These are phyloP conservation scores for Blastomyces gilchristii DNA, from an alignment of 2,329 filamentous ascomycete genomes.

Conservation along the genomic window DNA sequence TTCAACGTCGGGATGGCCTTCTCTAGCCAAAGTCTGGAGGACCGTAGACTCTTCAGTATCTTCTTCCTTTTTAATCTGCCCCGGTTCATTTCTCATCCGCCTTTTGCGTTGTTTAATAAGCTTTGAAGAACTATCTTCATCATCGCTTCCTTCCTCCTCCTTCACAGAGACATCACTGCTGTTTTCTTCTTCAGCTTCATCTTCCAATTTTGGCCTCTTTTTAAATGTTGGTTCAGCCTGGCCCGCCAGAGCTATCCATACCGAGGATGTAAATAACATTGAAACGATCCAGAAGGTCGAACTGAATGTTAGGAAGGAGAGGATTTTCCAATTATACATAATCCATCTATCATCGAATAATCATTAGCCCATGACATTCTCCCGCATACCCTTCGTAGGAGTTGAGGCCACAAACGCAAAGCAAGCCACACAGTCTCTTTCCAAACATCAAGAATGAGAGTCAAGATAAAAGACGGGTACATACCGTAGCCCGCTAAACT, in stretches of 20 bases:
- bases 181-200: constrained; percentile 10
- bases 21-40: constrained; percentile 17
- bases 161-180: constrained; percentile 17
- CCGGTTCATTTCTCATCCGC: constrained; percentile 14
- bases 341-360: constrained; percentile 47
- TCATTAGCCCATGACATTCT: not conserved
- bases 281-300: constrained; percentile 67
- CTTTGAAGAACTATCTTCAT: constrained; percentile 7
- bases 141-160: constrained; percentile 18
- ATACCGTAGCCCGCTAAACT: constrained; percentile 59
- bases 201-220: constrained; percentile 14
- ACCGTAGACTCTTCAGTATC: constrained; percentile 19
- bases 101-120: not conserved
- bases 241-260: constrained; percentile 50
- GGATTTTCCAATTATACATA: constrained; percentile 74
- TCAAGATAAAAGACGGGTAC: constrained; percentile 10
- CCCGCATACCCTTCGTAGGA: not conserved
- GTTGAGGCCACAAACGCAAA: not conserved
- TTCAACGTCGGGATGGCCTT: constrained; percentile 16
- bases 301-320: constrained; percentile 59
- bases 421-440: not conserved
- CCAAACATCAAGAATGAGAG: not conserved
- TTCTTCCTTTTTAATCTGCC: constrained; percentile 22
- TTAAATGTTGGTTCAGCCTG: not conserved
- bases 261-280: constrained; percentile 53